Evolutionary conservation across 2,329 filamentous ascomycete species (phyloP), one percentile per base, ranked within the genome.

Genomic region (Chaetomiaceae sp.): DNA sequence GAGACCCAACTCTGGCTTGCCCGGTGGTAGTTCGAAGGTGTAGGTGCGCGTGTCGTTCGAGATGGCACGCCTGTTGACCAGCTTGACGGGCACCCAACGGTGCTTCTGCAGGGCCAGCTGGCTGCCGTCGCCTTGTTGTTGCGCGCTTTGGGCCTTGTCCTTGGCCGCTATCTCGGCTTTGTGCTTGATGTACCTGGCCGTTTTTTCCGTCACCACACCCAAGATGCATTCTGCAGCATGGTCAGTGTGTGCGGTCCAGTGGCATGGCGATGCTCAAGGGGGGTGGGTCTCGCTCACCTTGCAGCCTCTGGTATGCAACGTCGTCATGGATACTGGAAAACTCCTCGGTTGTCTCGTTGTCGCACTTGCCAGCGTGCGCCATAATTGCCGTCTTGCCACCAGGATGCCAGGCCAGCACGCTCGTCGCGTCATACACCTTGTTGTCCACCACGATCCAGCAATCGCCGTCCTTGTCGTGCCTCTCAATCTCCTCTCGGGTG

Each of bases 391-490:
- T 68, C 49, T 71, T 73, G 2, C 75, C 74, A 7, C 74, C 74
- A 6, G 73, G 74, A 64, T 77, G 74, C 74, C 73, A 75, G 7
- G 61, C 58, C 14, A 78, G 57, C 3, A 75, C 71, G 41, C 65
- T 69, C 4, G 74, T 77, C 0, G 67, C 70, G 58, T 78, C 73
- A 50, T 77, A 77, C 0, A 77, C 75, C 40, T 74, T 77, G 6
- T 68, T 70, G 49, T 77, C 71, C 3, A 79, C 65, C 0, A 77
- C 72, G n/a, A 79, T 68, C 76, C 76, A 79, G 56, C 75, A 76
- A 53, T 78, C 74, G 17, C 71, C 62, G 40, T 72, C 68, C 5
- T 57, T 69, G 27, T 70, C 65, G 53, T 79, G 76, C 48, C 72
- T 77, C 58, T 78, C 75, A 34, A 79, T 74, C 60, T 79, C 75